These are phyloP conservation scores for Nannizzia gypsea DNA, from an alignment of 2,329 filamentous ascomycete genomes.

Conservation along the genomic window DNA sequence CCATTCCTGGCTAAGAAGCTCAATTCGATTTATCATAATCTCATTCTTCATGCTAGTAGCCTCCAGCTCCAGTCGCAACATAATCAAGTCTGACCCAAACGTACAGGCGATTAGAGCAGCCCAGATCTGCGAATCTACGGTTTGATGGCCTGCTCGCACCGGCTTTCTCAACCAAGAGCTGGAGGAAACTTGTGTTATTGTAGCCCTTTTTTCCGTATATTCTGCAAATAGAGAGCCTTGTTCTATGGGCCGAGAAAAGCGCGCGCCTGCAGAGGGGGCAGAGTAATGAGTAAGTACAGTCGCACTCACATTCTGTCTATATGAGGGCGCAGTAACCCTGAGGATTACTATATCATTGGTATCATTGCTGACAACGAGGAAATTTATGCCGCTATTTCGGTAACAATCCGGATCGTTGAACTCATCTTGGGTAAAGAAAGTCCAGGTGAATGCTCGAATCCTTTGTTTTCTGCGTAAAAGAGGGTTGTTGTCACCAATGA, in stretches of 20 bases:
- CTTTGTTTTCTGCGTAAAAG: constrained; percentile 21
- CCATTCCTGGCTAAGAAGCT: neutral
- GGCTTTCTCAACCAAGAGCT: constrained; percentile 23
- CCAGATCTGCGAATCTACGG: neutral
- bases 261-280: constrained; percentile 12
- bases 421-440: constrained; percentile 16
- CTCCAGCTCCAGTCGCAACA: neutral
- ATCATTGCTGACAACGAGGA: constrained; percentile 31
- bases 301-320: constrained; percentile 14
- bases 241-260: constrained; percentile 13
- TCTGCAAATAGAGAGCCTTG: constrained; percentile 23
- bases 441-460: constrained; percentile 35
- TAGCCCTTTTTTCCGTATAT: constrained; percentile 18
- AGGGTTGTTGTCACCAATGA: constrained; percentile 15
- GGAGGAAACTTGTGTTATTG: constrained; percentile 22
- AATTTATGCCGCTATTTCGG: constrained; percentile 23
- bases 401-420: neutral
- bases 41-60: neutral
- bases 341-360: constrained; percentile 27
- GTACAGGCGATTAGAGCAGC: constrained; percentile 17
- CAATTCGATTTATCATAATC: neutral
- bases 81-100: constrained; percentile 21
- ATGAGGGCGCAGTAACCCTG: constrained; percentile 13
- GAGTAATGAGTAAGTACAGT: constrained; percentile 20
- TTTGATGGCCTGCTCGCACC: neutral